Conservation (phyloP, 2,329 filamentous ascomycete species). For the Microcera coccophila region DNA sequence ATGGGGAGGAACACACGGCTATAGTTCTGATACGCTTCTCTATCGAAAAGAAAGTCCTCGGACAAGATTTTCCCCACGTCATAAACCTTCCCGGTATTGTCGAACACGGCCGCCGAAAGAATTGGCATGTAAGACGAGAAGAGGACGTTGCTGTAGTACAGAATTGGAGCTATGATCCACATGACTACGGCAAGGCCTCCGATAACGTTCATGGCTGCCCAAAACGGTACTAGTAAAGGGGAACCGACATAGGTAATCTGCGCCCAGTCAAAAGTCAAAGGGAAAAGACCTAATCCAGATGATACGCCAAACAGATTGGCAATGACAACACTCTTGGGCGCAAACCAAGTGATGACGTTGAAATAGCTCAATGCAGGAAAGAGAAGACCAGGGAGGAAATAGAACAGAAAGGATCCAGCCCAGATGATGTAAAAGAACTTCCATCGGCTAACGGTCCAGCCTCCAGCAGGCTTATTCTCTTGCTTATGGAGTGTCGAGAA, state of each 20-base stretch:
- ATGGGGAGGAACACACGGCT: slow-evolving; percentile 82
- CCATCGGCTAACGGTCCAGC: slow-evolving; percentile 79
- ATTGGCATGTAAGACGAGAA: slow-evolving; percentile 86
- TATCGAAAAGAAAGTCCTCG: slow-evolving; percentile 71
- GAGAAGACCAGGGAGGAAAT: slow-evolving; percentile 78
- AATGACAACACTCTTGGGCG: slow-evolving; percentile 78
- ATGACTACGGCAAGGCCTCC: slow-evolving; percentile 76
- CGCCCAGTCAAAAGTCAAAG: slow-evolving; percentile 87
- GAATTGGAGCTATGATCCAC: slow-evolving; percentile 76
- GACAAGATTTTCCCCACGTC: slow-evolving; percentile 79
- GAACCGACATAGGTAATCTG: slow-evolving; percentile 87
- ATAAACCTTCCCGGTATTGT: slow-evolving; percentile 77
- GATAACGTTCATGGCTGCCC: slow-evolving; percentile 81
- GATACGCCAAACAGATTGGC: slow-evolving; percentile 82
- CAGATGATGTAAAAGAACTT: slow-evolving; percentile 79
- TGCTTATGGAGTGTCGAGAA: slow-evolving; percentile 82
- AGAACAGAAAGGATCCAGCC: slow-evolving; percentile 69
- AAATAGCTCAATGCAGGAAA: slow-evolving; percentile 86
- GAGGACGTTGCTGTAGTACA: slow-evolving; percentile 76
- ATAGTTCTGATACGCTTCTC: slow-evolving; percentile 72
- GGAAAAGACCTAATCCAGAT: slow-evolving; percentile 80
- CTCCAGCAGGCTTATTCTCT: slow-evolving; percentile 75
- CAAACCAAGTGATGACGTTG: slow-evolving; percentile 84
- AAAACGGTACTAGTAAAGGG: slow-evolving; percentile 77
- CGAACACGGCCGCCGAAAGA: slow-evolving; percentile 77